Conservation (phyloP, 1,284 basidiomycete genomes). For the Pseudomicrostroma phylloplanum region DNA sequence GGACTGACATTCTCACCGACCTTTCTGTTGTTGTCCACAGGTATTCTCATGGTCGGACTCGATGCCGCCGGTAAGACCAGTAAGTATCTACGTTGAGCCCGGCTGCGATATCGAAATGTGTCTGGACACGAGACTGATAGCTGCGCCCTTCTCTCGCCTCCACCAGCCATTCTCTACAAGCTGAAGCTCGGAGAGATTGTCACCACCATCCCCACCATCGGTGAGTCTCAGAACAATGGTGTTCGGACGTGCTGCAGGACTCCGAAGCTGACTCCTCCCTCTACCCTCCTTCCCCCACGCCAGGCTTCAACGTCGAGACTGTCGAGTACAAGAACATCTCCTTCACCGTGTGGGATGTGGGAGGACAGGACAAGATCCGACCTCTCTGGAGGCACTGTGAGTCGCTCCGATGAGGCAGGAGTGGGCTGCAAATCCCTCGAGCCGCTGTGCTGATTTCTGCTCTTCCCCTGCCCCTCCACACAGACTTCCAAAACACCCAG, state of each 20-base stretch:
- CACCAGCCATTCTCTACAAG: slow-evolving; percentile 81
- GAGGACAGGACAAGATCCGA: slow-evolving; percentile 60
- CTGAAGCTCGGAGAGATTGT: slow-evolving; percentile 98
- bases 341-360: slow-evolving; percentile 73
- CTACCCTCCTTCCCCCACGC: neutral
- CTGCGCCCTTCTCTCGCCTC: neutral
- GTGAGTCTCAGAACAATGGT: neutral
- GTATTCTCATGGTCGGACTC: slow-evolving; percentile 70
- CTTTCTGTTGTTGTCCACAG: neutral
- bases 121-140: neutral
- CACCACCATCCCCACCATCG: slow-evolving; percentile 96
- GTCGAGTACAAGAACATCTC: slow-evolving; percentile 78
- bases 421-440: slow-evolving; percentile 33
- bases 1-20: too few species aligned
- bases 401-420: slow-evolving; percentile 55
- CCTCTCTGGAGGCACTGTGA: slow-evolving; percentile 79
- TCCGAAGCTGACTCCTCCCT: neutral
- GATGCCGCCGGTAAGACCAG: slow-evolving; percentile 72
- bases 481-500: slow-evolving; percentile 50
- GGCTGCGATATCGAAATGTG: neutral
- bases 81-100: slow-evolving; percentile 6
- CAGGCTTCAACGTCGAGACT: slow-evolving; percentile 70
- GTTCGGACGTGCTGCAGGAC: neutral
- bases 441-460: neutral
- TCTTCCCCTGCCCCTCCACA: neutral